Base-by-base conservation (phyloP, 371 early-diverging fungal species). In the Nematocida ausubeli region DNA sequence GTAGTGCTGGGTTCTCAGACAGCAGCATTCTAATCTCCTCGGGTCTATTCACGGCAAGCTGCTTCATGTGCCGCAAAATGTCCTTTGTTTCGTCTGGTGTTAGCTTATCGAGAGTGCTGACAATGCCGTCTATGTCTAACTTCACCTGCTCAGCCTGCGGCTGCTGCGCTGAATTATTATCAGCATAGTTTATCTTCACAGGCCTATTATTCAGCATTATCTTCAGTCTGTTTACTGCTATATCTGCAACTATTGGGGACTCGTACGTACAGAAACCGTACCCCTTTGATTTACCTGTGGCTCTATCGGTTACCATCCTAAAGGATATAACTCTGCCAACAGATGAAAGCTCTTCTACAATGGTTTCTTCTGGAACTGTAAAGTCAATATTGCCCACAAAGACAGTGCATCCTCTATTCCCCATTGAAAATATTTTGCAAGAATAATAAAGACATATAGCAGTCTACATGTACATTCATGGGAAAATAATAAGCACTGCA, bases 321-420 rank as follows among this genome's bases (percentile, higher is more conserved):
- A 86, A 87, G 63, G 50, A 47, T 26, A 87, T 85, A 14, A 87
- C 87, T 66, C 78, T 82, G 22, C 87, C 87, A 9, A 85, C 83
- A n/a, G 82, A 64, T 28, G 83, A 71, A 14, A 87, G 82, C 47
- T 86, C 85, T 57, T 86, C 82, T 32, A 87, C 81, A 55, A 87
- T 56, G 37, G 81, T 72, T 26, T 83, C 81, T 66, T 86, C 87
- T 7, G 83, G 71, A n/a, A 86, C 69, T 12, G 86, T 85, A 73
- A 86, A 87, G 58, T 86, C 86, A 24, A 87, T 85, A 67, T 87
- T 87, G 54, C 87, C 86, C 24, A 87, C 86, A 83, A 86, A 87
- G 3, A 87, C 85, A 37, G 81, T 84, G 63, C 86, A 84, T 55
- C 87, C 85, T 42, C 70, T 65, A 51, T 81, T 82, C 12, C 26